These are phyloP conservation scores for Colletotrichum tropicicola DNA, from an alignment of 2,329 filamentous ascomycete genomes.

Conservation along the genomic window DNA sequence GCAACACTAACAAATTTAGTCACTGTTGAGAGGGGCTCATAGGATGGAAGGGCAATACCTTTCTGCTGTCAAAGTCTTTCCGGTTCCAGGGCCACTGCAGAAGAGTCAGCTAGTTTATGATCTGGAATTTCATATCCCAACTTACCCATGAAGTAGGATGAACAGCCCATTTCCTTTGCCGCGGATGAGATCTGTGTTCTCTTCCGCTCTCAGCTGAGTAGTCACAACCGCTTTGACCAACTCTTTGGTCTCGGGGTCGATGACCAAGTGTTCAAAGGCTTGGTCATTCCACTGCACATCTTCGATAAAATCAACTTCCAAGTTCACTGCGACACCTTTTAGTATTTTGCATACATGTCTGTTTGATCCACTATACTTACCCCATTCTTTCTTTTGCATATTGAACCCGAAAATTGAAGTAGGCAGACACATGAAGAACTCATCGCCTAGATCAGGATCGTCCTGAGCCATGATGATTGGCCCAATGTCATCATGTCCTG, in stretches of 20 bases:
- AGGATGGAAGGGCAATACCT: conserved; percentile 22
- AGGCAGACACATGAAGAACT: background rate
- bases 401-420: background rate
- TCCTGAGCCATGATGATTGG: background rate
- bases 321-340: background rate
- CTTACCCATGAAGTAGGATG: conserved; percentile 41
- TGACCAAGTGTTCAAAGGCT: conserved; percentile 32
- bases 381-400: conserved; percentile 7
- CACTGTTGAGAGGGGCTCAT: too few relatives aligned
- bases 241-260: conserved; percentile 35
- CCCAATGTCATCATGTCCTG: background rate
- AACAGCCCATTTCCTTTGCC: conserved; percentile 46
- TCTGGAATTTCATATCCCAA: background rate
- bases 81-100: conserved; percentile 39
- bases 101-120: background rate
- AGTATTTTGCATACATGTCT: background rate
- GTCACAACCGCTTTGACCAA: conserved; percentile 40
- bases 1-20: conserved; percentile 36
- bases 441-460: background rate
- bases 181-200: conserved; percentile 38
- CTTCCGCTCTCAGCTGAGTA: conserved; percentile 28
- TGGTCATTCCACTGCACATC: conserved; percentile 25
- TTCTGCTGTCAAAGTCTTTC: conserved; percentile 48
- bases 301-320: background rate
- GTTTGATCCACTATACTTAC: background rate